These are phyloP conservation scores for Geotrichum australiense DNA, from an alignment of 1,139 yeast genomes.

Conservation along the genomic window DNA sequence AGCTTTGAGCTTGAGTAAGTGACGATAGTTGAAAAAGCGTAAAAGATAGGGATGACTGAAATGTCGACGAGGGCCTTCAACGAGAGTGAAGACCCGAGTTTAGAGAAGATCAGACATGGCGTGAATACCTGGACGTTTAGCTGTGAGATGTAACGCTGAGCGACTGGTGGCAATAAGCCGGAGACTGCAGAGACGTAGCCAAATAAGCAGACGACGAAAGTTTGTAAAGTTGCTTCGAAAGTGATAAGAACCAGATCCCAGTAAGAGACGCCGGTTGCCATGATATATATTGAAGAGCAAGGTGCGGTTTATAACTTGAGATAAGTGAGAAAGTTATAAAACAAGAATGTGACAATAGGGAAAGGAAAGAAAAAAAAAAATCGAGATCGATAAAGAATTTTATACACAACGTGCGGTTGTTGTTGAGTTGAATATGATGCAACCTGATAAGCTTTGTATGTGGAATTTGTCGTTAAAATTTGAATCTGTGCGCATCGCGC, in stretches of 20 bases:
- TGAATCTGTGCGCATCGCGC: too few species aligned
- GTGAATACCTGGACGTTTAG: conserved; percentile 76
- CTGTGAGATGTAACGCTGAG: conserved; percentile 58
- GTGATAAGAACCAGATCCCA: conserved; percentile 55
- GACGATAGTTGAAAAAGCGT: conserved; percentile 55
- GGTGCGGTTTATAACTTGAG: neutral
- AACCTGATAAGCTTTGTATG: too few species aligned
- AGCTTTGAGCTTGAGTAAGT: conserved; percentile 50
- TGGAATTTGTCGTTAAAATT: too few species aligned
- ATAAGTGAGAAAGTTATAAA: neutral
- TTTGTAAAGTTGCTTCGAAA: conserved; percentile 72
- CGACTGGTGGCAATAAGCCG: conserved; percentile 52
- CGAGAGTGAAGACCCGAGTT: conserved; percentile 68
- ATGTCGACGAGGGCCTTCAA: conserved; percentile 61
- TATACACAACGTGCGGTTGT: too few species aligned
- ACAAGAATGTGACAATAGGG: too few species aligned
- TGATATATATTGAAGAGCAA: neutral
- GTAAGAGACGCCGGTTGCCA: conserved; percentile 39
- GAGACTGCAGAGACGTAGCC: conserved; percentile 64
- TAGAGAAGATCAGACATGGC: conserved; percentile 75
- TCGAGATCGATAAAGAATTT: neutral
- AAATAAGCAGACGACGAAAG: conserved; percentile 62
- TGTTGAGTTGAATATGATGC: too few species aligned
- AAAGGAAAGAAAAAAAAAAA: conserved; percentile 5
- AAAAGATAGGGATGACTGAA: conserved; percentile 66